Evolutionary conservation across 2,329 filamentous ascomycete species (phyloP).

Genomic region (Colletotrichum gigasporum): DNA sequence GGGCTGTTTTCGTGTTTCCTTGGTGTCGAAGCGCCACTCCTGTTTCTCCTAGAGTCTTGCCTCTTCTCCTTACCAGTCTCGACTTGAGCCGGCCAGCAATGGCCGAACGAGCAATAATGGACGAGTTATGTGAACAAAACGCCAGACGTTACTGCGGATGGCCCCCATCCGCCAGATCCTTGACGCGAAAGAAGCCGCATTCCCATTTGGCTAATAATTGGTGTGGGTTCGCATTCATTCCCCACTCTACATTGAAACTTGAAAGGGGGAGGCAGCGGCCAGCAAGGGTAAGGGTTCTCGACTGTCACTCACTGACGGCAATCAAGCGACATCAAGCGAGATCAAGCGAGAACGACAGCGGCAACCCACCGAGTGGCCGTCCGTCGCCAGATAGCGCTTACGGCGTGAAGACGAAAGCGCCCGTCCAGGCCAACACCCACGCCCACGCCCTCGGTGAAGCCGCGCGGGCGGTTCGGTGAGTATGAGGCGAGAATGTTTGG

Average conservation of each 20-base stretch:
- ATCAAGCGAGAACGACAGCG: not conserved
- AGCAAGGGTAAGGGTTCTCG: not conserved
- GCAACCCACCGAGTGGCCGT: not conserved
- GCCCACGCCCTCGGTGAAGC: too few species aligned
- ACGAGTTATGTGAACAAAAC: too few species aligned
- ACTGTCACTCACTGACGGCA: not conserved
- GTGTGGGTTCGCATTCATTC: not conserved
- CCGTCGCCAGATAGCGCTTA: not conserved
- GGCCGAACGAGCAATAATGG: not conserved
- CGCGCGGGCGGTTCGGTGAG: not conserved
- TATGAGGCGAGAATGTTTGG: conserved; percentile 4
- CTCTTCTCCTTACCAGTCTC: not conserved
- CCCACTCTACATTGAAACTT: too few species aligned
- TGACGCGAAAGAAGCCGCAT: not conserved
- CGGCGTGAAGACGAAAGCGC: not conserved
- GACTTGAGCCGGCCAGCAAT: too few species aligned
- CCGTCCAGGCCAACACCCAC: too few species aligned
- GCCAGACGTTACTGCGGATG: too few species aligned
- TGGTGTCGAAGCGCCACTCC: not conserved
- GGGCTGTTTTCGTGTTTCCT: too few species aligned
- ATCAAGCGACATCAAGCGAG: too few species aligned
- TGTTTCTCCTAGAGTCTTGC: too few species aligned
- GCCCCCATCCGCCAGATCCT: too few species aligned
- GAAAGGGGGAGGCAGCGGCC: not conserved
- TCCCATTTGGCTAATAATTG: not conserved